Evolutionary conservation across 306 rosid species (phyloP).

Genomic region (Inga laurina): DNA sequence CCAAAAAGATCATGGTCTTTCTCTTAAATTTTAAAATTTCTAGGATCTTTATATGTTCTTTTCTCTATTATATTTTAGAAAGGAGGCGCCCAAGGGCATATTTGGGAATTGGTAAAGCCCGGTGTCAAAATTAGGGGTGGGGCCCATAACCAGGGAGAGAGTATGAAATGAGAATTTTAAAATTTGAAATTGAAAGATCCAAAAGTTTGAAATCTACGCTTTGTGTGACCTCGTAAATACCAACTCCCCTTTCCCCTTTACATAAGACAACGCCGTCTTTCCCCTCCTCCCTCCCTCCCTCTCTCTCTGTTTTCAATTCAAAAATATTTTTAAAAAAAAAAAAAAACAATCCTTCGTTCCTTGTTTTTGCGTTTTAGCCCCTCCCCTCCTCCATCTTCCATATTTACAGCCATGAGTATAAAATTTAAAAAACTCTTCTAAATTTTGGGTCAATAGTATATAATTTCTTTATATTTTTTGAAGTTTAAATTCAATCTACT

Average conservation of each 20-base stretch:
- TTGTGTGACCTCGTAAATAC: slow-evolving; percentile 4
- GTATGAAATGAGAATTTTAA: slow-evolving; percentile 3
- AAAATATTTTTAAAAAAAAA: too few species aligned
- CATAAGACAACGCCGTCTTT: slow-evolving; percentile 35
- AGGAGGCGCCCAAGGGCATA: neutral
- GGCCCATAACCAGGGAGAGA: neutral
- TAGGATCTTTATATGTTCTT: neutral
- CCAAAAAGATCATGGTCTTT: neutral
- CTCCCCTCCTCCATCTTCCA: too few species aligned
- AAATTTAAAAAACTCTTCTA: too few species aligned
- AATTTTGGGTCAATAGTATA: too few species aligned
- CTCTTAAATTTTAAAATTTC: neutral
- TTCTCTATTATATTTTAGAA: neutral
- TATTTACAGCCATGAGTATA: too few species aligned
- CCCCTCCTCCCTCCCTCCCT: neutral
- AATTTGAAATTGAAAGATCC: slow-evolving; percentile 9
- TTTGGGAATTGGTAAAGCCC: neutral
- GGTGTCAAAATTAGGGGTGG: neutral
- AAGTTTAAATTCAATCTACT: too few species aligned
- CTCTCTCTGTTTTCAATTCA: neutral
- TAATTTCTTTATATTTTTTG: too few species aligned
- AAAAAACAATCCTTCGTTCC: too few species aligned
- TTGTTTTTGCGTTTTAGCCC: too few species aligned
- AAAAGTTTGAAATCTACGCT: neutral
- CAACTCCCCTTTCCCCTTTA: neutral